Percentiles rank a stretch among this genome's conserved stretches.
Conservation (phyloP, 2,329 filamentous ascomycete species). For the Macroventuria anomochaeta region DNA sequence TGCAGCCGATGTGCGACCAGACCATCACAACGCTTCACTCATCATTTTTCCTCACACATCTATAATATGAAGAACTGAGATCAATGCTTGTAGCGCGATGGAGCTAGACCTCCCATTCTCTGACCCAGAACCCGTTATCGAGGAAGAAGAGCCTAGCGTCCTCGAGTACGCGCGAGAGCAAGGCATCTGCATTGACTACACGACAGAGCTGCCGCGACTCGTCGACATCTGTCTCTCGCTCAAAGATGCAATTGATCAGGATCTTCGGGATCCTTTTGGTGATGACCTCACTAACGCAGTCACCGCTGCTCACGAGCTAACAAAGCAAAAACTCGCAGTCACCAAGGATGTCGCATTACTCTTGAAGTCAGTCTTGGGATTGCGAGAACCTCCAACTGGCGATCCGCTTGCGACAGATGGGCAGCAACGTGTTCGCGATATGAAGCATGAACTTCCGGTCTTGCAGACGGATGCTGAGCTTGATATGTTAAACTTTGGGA, state of each 20-base stretch:
- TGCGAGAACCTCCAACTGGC: constrained; percentile 6
- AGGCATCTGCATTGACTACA: constrained; percentile 51
- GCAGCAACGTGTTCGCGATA: constrained; percentile 25
- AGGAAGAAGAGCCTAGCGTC: constrained; percentile 47
- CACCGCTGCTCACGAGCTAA: constrained; percentile 18
- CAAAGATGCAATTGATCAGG: constrained; percentile 18
- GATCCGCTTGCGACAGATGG: constrained; percentile 2
- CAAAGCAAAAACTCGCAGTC: constrained; percentile 38
- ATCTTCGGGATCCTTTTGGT: constrained; percentile 30
- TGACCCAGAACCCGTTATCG: neutral
- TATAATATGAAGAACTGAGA: neutral
- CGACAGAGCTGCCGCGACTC: constrained; percentile 33
- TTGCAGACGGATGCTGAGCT: constrained; percentile 54
- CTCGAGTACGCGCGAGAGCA: constrained; percentile 58
- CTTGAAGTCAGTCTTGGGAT: constrained; percentile 28
- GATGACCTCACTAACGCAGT: constrained; percentile 19
- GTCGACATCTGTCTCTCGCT: constrained; percentile 18
- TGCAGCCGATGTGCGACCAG: neutral
- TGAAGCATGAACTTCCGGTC: constrained; percentile 57
- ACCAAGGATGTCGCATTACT: constrained; percentile 38
- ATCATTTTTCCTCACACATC: neutral
- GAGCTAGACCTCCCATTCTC: constrained; percentile 24
- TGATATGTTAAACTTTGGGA: constrained; percentile 52
- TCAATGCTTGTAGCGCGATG: constrained; percentile 8
- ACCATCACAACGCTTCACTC: neutral